Evolutionary conservation across 352 stramenopile species (phyloP), one percentile per base, ranked within the genome.

Genomic region (Albugo laibachii): DNA sequence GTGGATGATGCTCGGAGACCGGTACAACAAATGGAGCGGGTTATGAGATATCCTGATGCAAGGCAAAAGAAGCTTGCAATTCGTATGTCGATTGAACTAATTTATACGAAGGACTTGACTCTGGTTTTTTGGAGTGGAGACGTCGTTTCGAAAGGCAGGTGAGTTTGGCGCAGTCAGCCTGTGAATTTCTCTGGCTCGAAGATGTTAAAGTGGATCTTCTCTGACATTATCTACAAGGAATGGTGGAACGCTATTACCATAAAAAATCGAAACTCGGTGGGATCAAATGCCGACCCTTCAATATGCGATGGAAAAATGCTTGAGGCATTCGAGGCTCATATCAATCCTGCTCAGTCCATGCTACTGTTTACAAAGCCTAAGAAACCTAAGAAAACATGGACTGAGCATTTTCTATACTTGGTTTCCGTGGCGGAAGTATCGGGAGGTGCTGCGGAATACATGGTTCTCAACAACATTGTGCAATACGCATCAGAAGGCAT

Each of bases 331-430:
- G 14, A 15, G 8, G 54, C 48, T 0, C 56, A 47, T 19, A 57
- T 58, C n/a, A 55, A 48, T 0, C 36, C 53, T 6, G 37, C 44
- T 38, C 46, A 60, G n/a, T 37, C 31, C 4, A 60, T 60, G 48
- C 54, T 48, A 24, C 19, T 58, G 8, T 63, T 60, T 37, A 63
- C 57, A 0, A 37, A 21, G 18, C 11, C 0, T 15, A 60, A 55
- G 40, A 36, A 35, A 41, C 1, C 39, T 0, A 63, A 55, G 31
- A 20, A 50, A 5, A 50, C 39, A 1, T 60, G 41, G 49, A 40
- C 48, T 0, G 53, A 57, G n/a, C 57, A 60, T 37, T 56, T 49
- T 15, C 14, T n/a, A n/a, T n/a, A n/a, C n/a, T n/a, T n/a, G n/a
- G 8, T 31, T 8, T 10, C 24, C 24, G 18, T 39, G 2, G 13